Evolutionary conservation across 31 red algal species (phyloP).

Genomic region (Odonthalia washingtoniensis): DNA sequence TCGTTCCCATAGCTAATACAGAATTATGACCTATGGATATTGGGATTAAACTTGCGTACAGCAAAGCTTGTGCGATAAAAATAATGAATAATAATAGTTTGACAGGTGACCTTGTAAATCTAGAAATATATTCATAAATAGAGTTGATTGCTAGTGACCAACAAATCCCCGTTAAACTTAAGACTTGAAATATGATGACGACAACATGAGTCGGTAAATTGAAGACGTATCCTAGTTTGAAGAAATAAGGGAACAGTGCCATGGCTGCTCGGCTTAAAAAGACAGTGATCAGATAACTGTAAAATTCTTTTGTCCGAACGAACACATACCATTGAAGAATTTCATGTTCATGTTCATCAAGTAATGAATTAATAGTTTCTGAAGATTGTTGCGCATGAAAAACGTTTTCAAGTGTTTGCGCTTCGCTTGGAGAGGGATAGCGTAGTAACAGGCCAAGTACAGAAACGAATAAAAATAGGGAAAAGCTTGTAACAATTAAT

Average conservation of each 20-base stretch:
- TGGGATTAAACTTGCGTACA: background rate
- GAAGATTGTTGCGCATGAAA: too few relatives aligned
- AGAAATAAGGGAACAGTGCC: background rate
- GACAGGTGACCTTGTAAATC: background rate
- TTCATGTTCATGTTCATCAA: too few relatives aligned
- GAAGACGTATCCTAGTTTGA: background rate
- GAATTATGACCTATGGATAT: background rate
- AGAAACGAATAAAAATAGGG: too few relatives aligned
- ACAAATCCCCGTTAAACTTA: background rate
- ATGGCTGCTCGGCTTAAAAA: background rate
- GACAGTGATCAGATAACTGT: background rate
- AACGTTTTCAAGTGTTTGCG: too few relatives aligned
- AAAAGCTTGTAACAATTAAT: too few relatives aligned
- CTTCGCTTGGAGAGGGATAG: too few relatives aligned
- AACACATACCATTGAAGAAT: background rate
- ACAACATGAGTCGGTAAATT: background rate
- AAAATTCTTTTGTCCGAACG: background rate
- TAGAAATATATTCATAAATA: background rate
- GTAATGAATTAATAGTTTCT: too few relatives aligned
- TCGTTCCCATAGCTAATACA: background rate
- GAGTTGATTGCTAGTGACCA: background rate
- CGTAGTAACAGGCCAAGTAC: too few relatives aligned
- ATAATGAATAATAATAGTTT: background rate
- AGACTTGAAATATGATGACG: background rate
- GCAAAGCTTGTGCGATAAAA: background rate